These are phyloP conservation scores for Citrus hindsii DNA, from an alignment of 345 rosid genomes.

Conservation along the genomic window DNA sequence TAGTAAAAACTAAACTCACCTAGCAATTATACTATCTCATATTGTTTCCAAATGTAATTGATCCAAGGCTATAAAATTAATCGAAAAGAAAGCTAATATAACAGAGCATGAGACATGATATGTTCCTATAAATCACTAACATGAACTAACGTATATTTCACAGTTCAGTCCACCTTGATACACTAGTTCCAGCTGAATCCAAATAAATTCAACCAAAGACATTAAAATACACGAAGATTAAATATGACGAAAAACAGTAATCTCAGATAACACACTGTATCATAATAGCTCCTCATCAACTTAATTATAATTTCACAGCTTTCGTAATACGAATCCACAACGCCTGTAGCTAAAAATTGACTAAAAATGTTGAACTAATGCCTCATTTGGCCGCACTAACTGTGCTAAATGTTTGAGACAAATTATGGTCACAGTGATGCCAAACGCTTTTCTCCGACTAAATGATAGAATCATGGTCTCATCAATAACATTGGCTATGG, in stretches of 20 bases:
- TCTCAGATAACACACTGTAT: not conserved
- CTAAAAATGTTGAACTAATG: not conserved
- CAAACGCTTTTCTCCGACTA: not conserved
- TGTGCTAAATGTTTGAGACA: not conserved
- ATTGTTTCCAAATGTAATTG: not conserved
- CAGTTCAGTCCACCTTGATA: not conserved
- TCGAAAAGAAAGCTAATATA: not conserved
- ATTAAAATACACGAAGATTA: not conserved
- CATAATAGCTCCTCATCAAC: not conserved
- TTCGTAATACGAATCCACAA: not conserved
- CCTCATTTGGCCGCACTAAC: not conserved
- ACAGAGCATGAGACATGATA: not conserved
- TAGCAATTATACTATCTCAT: not conserved
- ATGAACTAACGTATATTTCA: not conserved
- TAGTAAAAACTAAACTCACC: too few species aligned
- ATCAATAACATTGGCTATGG: not conserved
- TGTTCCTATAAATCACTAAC: not conserved
- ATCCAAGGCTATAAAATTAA: not conserved
- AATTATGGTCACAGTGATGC: not conserved
- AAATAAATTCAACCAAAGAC: not conserved
- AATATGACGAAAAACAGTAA: not conserved
- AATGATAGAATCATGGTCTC: not conserved
- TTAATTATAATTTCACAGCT: not conserved
- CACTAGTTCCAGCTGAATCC: not conserved
- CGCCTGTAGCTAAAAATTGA: not conserved